phyloP scores from a whole-genome alignment of 208 protist genomes.

The Trichomonas gallinae region DNA sequence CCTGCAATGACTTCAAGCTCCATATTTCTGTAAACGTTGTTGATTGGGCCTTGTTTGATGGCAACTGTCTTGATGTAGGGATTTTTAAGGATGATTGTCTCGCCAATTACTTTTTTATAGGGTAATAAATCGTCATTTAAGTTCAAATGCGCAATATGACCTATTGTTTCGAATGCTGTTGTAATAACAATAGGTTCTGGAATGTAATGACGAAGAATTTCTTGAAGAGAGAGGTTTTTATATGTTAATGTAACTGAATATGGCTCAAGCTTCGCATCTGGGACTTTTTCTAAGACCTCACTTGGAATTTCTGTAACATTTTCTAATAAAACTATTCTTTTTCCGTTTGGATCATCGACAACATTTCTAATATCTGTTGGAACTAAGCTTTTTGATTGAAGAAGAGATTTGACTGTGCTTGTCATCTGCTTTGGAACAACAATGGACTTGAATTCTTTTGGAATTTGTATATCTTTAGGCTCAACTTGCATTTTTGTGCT shows the following conservation, averaged over 20 bases:
- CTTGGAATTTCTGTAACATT: neutral
- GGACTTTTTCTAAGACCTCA: neutral
- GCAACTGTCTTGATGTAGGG: conserved; percentile 72
- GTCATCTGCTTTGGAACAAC: neutral
- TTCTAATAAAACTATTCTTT: neutral
- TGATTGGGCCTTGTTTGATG: conserved; percentile 81
- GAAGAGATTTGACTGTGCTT: neutral
- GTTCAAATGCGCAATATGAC: conserved; percentile 89
- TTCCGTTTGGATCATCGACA: neutral
- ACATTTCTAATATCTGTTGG: neutral
- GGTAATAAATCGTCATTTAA: conserved; percentile 66
- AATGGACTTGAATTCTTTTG: neutral
- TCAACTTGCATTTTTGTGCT: neutral
- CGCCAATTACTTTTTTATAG: conserved; percentile 68
- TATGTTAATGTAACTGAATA: neutral
- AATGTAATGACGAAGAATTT: conserved; percentile 25
- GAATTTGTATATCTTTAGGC: neutral
- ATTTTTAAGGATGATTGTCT: conserved; percentile 75
- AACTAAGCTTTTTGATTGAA: neutral
- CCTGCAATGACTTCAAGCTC: conserved; percentile 81
- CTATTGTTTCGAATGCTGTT: conserved; percentile 44
- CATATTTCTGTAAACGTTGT: conserved; percentile 80
- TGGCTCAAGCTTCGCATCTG: neutral
- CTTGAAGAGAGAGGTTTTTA: neutral
- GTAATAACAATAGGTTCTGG: conserved; percentile 32